Evolutionary conservation across 2,329 filamentous ascomycete genomes (phyloP), one percentile per base, ranked within the genome.

Genomic region (Juglanconis sp.): DNA sequence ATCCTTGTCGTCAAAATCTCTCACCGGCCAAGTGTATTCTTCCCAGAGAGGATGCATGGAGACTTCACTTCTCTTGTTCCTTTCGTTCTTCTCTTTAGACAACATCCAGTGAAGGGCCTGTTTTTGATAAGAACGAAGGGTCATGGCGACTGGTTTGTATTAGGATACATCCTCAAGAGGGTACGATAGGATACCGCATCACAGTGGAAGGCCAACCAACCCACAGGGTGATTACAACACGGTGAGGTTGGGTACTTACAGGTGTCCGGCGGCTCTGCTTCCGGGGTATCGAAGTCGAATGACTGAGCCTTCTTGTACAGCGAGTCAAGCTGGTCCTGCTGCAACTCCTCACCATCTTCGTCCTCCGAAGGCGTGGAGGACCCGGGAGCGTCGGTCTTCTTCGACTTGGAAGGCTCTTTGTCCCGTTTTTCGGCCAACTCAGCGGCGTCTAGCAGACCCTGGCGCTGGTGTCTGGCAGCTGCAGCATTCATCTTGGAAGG

Each of bases 11-110:
- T 98, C 90, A 42, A 90, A 87, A 73, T 99, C 95, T 70, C 93
- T 92, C 0, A 79, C 78, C 0, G 95, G 95, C 92, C 93, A 99
- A 2, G 77, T 73, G 68, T 99, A 99, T 71, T 98, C 91, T 74
- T 99, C 95, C 95, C 95, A 99, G 0, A 99, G 74, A 0, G 95
- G 95, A 73, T 99, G 93, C 91, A 99, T 96, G 0, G 92, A 97
- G 4, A 80, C 79, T 68, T 93, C 87, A 57, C 87, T 85, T 42
- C 79, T 73, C 34, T 86, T 83, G 10, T 85, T 82, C 65, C 86
- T 87, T 63, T 90, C 83, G 64, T 96, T 87, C 68, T 87, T 94
- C 72, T 99, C 95, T 72, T 98, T 98, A 4, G 87, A 83, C 64
- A 98, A 81, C 92, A 99, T 97, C 95, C 95, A 99, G 70, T 97